Percentiles rank a stretch among this genome's conserved stretches.
Evolutionary conservation across 371 early-diverging fungal genomes (phyloP).

Genomic region (Mucor circinelloides): DNA sequence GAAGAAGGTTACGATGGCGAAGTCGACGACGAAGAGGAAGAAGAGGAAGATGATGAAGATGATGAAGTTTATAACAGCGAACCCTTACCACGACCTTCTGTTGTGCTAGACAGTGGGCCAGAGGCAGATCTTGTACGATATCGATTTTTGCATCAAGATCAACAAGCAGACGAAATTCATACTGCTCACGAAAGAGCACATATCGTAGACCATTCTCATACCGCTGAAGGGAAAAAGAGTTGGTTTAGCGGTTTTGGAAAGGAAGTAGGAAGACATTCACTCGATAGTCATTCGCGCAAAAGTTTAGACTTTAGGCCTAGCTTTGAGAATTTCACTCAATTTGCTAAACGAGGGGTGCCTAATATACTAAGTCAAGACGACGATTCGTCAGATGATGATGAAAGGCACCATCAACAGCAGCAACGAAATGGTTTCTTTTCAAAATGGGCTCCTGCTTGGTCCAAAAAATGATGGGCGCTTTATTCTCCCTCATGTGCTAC

Average conservation of each 20-base stretch:
- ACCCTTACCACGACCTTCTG: slow-evolving; percentile 28
- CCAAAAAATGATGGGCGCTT: neutral
- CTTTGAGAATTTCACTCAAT: slow-evolving; percentile 28
- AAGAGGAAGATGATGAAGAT: slow-evolving; percentile 2
- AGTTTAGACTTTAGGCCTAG: slow-evolving; percentile 40
- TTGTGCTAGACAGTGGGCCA: slow-evolving; percentile 27
- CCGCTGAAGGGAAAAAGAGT: slow-evolving; percentile 15
- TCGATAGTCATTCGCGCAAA: slow-evolving; percentile 26
- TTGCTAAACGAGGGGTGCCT: slow-evolving; percentile 29
- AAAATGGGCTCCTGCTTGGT: slow-evolving; percentile 34
- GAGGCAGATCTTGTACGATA: slow-evolving; percentile 34
- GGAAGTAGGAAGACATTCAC: slow-evolving; percentile 7
- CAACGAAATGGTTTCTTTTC: slow-evolving; percentile 32
- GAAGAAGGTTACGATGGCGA: slow-evolving; percentile 13
- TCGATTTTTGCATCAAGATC: slow-evolving; percentile 29
- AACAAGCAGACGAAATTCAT: neutral
- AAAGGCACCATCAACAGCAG: slow-evolving; percentile 4
- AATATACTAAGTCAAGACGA: slow-evolving; percentile 19
- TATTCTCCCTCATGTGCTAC: neutral
- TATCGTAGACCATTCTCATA: neutral
- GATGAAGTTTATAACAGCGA: slow-evolving; percentile 13
- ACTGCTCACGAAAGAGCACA: neutral
- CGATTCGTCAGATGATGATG: slow-evolving; percentile 23
- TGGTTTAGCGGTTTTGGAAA: slow-evolving; percentile 17
- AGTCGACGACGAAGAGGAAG: slow-evolving; percentile 7